Percentiles rank a stretch among this genome's conserved stretches.
These are phyloP conservation scores for Xylaria venustula DNA, from an alignment of 495 filamentous ascomycete genomes.

Conservation along the genomic window DNA sequence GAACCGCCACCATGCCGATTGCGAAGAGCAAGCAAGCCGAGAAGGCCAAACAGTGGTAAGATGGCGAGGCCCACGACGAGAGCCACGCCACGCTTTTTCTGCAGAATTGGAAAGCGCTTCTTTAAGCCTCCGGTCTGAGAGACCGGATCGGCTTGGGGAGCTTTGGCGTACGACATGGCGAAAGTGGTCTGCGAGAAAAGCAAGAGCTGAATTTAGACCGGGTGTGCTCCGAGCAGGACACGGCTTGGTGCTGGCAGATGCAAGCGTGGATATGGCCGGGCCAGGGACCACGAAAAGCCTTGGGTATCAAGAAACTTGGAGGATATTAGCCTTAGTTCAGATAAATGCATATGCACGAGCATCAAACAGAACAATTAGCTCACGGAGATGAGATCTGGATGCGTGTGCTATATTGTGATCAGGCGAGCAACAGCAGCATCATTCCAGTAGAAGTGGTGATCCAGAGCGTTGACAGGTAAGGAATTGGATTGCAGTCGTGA, in stretches of 20 bases:
- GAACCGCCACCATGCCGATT: constrained; percentile 11
- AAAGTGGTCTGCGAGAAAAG: neutral
- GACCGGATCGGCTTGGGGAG: neutral
- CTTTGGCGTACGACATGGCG: neutral
- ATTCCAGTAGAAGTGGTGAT: neutral
- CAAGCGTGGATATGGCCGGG: no score
- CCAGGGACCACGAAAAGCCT: no score
- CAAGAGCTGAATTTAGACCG: no score
- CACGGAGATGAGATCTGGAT: no score
- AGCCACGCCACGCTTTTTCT: constrained; percentile 35
- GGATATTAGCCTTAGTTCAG: no score
- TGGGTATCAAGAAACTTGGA: no score
- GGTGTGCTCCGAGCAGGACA: no score
- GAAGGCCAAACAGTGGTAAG: constrained; percentile 29
- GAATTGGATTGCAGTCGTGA: neutral
- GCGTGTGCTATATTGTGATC: neutral
- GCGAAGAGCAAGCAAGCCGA: constrained; percentile 29
- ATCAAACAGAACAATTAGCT: no score
- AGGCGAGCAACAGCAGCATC: neutral
- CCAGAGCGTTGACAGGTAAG: neutral
- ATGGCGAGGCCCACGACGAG: constrained; percentile 33
- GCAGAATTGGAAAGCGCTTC: constrained; percentile 39
- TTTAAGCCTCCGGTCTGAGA: constrained; percentile 18
- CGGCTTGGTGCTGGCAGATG: no score
- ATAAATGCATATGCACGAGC: no score